phyloP scores from a whole-genome alignment of 2,329 filamentous ascomycete genomes.

The Hypocrella siamensis region DNA sequence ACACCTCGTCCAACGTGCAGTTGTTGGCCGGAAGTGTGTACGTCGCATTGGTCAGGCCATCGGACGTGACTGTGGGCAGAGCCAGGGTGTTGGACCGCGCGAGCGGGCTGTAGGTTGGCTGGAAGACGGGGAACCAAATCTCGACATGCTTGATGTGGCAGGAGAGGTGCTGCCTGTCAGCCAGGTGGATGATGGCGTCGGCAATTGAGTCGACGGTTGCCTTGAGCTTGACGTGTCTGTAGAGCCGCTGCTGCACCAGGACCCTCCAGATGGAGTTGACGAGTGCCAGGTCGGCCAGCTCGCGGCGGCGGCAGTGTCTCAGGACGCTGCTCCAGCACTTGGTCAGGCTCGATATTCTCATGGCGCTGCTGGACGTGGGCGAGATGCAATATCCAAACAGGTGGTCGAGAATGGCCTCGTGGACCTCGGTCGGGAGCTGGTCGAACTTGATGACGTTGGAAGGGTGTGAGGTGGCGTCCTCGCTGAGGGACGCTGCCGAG shows the following conservation, averaged over 20 bases:
- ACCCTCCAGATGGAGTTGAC: conserved; percentile 48
- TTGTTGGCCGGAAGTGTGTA: conserved; percentile 49
- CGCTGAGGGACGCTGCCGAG: conserved; percentile 6
- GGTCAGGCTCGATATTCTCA: conserved; percentile 35
- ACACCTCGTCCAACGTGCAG: conserved; percentile 54
- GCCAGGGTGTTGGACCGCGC: conserved; percentile 26
- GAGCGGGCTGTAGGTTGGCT: conserved; percentile 33
- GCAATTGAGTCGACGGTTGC: conserved; percentile 48
- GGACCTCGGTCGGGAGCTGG: conserved; percentile 52
- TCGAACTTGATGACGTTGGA: conserved; percentile 21
- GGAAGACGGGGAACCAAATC: conserved; percentile 64
- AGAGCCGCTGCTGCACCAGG: conserved; percentile 56
- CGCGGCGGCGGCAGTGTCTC: conserved; percentile 50
- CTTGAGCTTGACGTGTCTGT: conserved; percentile 62
- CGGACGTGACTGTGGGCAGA: conserved; percentile 36
- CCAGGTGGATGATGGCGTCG: conserved; percentile 46
- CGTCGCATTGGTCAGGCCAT: conserved; percentile 38
- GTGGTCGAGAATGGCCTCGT: conserved; percentile 56
- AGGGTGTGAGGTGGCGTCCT: conserved; percentile 6
- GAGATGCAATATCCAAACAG: conserved; percentile 55
- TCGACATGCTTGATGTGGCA: conserved; percentile 56
- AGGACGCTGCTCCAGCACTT: conserved; percentile 49
- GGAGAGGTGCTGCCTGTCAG: conserved; percentile 39
- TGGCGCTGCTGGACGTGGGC: conserved; percentile 38
- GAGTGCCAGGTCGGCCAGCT: conserved; percentile 49